Evolutionary conservation across 768 basidiomycete species (phyloP).

Genomic region (Hydnomerulius pinastri): DNA sequence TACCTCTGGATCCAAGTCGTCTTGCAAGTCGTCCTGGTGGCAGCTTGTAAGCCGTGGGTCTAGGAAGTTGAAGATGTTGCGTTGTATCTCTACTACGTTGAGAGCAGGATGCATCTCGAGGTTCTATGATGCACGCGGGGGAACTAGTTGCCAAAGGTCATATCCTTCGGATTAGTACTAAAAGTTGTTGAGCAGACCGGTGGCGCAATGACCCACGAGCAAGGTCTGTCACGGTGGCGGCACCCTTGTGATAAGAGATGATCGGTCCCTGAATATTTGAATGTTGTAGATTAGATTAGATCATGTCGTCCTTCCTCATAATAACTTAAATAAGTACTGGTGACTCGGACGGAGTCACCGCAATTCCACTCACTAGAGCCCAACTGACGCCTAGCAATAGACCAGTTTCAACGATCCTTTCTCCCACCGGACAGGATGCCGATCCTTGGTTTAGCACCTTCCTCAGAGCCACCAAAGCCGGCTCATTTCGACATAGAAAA

Average conservation of each 20-base stretch:
- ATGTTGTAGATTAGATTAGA: neutral
- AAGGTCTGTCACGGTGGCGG: too few species aligned
- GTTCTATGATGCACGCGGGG: too few species aligned
- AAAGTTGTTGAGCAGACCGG: too few species aligned
- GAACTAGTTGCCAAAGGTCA: too few species aligned
- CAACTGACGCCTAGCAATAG: neutral
- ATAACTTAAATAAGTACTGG: neutral
- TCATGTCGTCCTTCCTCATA: neutral
- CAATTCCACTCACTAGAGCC: neutral
- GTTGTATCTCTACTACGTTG: neutral
- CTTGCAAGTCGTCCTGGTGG: neutral
- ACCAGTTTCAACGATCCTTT: neutral
- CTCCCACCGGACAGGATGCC: slow-evolving; percentile 48
- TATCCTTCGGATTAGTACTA: too few species aligned
- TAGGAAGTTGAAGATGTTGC: neutral
- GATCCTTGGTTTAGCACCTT: slow-evolving; percentile 60
- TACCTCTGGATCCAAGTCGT: too few species aligned
- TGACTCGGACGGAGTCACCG: neutral
- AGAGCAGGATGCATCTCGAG: neutral
- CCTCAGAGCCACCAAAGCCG: slow-evolving; percentile 50
- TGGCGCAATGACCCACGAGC: too few species aligned
- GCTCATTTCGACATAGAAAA: slow-evolving; percentile 82
- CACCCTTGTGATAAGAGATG: too few species aligned
- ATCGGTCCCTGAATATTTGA: too few species aligned
- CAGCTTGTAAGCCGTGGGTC: neutral